phyloP scores from a whole-genome alignment of 1,284 basidiomycete genomes.

The Apiotrichum siamense region DNA sequence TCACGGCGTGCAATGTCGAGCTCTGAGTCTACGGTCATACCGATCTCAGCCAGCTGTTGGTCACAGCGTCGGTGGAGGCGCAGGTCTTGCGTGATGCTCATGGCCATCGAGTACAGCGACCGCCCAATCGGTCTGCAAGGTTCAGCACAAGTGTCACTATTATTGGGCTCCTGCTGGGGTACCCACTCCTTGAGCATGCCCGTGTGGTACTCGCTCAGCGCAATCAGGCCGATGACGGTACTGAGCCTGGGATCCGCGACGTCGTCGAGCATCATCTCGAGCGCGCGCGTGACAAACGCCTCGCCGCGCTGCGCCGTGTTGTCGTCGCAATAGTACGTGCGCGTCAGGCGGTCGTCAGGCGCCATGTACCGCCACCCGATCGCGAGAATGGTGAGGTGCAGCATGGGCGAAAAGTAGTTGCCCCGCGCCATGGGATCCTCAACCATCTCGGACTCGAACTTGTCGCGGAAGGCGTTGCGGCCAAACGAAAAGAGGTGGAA shows the following conservation, averaged over 20 bases:
- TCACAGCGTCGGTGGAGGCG: constrained; percentile 22
- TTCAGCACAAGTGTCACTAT: background rate
- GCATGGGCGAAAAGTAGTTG: constrained; percentile 19
- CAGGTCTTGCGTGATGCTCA: constrained; percentile 2
- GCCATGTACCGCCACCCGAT: constrained; percentile 23
- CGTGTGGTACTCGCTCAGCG: constrained; percentile 15
- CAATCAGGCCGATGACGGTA: constrained; percentile 15
- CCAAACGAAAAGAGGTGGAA: constrained; percentile 18
- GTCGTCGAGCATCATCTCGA: constrained; percentile 16
- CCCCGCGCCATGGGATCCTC: constrained; percentile 11
- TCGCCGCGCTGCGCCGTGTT: constrained; percentile 6
- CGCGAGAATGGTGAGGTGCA: constrained; percentile 17
- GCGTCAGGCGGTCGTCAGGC: constrained; percentile 6
- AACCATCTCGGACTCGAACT: constrained; percentile 19
- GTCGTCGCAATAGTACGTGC: constrained; percentile 15
- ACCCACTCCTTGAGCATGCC: constrained; percentile 19
- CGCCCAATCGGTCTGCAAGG: constrained; percentile 2
- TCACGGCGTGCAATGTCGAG: constrained; percentile 22
- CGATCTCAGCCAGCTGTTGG: constrained; percentile 15
- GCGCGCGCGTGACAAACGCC: constrained; percentile 12
- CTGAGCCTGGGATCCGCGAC: constrained; percentile 12
- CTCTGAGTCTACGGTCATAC: constrained; percentile 10
- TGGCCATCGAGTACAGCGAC: background rate
- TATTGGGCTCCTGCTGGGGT: too few species aligned
- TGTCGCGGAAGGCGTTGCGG: constrained; percentile 15